Evolutionary conservation across 805 yeast species (phyloP).

Genomic region (Starmerella apicola): DNA sequence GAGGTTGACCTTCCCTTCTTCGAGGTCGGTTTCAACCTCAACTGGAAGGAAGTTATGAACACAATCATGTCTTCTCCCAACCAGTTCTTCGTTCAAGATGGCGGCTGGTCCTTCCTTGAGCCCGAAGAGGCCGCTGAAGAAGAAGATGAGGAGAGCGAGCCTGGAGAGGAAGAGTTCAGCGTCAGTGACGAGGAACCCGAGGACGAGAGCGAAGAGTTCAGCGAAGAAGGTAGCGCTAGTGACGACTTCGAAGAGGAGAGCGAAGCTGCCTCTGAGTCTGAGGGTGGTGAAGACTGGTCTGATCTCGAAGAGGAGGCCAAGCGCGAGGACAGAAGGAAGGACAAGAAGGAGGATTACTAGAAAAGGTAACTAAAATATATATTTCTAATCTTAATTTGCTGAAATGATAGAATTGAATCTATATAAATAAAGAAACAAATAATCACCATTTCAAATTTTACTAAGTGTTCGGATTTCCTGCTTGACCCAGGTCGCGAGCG

Average conservation of each 20-base stretch:
- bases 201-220: conserved; percentile 31
- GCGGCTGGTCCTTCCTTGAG: conserved; percentile 92
- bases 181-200: conserved; percentile 47
- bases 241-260: conserved; percentile 23
- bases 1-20: conserved; percentile 92
- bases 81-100: conserved; percentile 72
- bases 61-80: conserved; percentile 85
- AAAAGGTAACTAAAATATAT: no score
- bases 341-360: conserved; percentile 2
- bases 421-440: no score
- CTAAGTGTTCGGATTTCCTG: no score
- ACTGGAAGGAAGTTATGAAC: conserved; percentile 93
- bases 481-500: no score
- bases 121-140: conserved; percentile 59
- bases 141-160: conserved; percentile 55
- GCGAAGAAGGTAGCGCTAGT: conserved; percentile 16
- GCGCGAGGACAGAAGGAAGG: conserved; percentile 22
- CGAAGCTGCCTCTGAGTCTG: conserved; percentile 25
- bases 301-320: conserved; percentile 47
- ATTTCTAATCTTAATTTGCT: no score
- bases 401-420: no score
- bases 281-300: conserved; percentile 41
- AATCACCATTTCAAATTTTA: no score
- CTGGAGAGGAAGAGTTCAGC: conserved; percentile 52
- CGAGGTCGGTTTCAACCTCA: conserved; percentile 90